These are phyloP conservation scores for Wallacemonas sp. DNA, from an alignment of 208 protist species.

Conservation along the genomic window DNA sequence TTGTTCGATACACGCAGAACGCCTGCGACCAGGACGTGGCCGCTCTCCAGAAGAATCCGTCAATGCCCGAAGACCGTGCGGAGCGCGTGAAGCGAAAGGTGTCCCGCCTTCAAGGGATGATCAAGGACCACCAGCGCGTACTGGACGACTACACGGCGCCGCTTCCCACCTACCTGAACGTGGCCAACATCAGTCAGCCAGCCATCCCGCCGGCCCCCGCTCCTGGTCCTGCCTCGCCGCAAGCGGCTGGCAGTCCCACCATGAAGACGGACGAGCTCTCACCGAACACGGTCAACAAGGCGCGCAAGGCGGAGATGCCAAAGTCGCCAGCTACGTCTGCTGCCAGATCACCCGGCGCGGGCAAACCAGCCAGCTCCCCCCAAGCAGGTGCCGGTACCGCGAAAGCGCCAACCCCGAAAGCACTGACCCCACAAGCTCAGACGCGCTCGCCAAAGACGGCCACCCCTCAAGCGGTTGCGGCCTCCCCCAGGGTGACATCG, in stretches of 20 bases:
- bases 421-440: too few relatives aligned
- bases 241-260: not conserved
- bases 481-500: not conserved
- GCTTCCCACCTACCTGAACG: constrained; percentile 28
- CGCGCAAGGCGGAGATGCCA: not conserved
- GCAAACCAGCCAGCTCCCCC: too few relatives aligned
- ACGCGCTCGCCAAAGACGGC: not conserved
- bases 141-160: constrained; percentile 29
- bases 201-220: not conserved
- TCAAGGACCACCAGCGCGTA: constrained; percentile 38
- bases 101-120: constrained; percentile 27
- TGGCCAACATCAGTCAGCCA: not conserved
- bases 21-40: constrained; percentile 26
- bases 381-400: too few relatives aligned
- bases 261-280: constrained; percentile 3
- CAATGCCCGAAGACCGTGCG: not conserved
- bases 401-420: too few relatives aligned
- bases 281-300: not conserved
- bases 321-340: not conserved
- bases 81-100: constrained; percentile 21
- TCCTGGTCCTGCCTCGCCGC: not conserved
- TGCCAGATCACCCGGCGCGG: not conserved
- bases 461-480: not conserved
- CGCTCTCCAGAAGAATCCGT: not conserved
- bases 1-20: constrained; percentile 34